Percentiles rank a stretch among this genome's conserved stretches.
Conservation (phyloP, 225 moss, liverwort and hornwort genomes). For the Takakia lepidozioides region DNA sequence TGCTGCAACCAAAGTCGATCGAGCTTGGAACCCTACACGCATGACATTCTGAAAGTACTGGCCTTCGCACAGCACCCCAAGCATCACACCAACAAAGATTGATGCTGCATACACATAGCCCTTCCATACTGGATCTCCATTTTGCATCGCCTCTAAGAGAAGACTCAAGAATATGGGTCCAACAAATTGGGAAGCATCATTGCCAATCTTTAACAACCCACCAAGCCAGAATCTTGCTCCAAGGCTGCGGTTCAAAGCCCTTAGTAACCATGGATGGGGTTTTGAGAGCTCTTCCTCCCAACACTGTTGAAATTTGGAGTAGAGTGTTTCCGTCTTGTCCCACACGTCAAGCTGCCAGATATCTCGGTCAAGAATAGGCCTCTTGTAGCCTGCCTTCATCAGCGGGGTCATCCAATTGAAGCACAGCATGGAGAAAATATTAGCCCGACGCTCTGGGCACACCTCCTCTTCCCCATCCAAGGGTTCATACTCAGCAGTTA, state of each 20-base stretch:
- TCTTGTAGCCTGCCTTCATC: slow-evolving; percentile 22
- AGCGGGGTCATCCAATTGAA: slow-evolving; percentile 32
- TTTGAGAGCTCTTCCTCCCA: slow-evolving; percentile 44
- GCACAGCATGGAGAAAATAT: slow-evolving; percentile 6
- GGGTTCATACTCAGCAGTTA: slow-evolving; percentile 22
- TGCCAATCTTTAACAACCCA: slow-evolving; percentile 58
- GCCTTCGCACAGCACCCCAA: slow-evolving; percentile 57
- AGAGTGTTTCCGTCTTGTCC: slow-evolving; percentile 26
- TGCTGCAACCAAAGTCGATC: slow-evolving; percentile 50
- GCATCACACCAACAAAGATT: slow-evolving; percentile 50
- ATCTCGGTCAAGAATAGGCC: slow-evolving; percentile 23
- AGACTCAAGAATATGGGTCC: slow-evolving; percentile 47
- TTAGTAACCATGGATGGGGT: slow-evolving; percentile 45
- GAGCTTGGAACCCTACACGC: slow-evolving; percentile 58
- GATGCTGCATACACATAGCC: slow-evolving; percentile 43
- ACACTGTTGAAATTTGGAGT: slow-evolving; percentile 19
- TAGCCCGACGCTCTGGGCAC: slow-evolving; percentile 28
- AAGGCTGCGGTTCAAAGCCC: slow-evolving; percentile 32
- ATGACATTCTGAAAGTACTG: slow-evolving; percentile 77
- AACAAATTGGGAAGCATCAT: slow-evolving; percentile 62
- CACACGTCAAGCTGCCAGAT: slow-evolving; percentile 20
- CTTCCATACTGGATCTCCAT: slow-evolving; percentile 28
- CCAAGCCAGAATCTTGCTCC: slow-evolving; percentile 59
- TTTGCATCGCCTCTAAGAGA: slow-evolving; percentile 69
- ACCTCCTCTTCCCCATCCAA: slow-evolving; percentile 9